Base-by-base conservation (phyloP, 768 basidiomycete species). In the Rossbeevera mucosa region DNA sequence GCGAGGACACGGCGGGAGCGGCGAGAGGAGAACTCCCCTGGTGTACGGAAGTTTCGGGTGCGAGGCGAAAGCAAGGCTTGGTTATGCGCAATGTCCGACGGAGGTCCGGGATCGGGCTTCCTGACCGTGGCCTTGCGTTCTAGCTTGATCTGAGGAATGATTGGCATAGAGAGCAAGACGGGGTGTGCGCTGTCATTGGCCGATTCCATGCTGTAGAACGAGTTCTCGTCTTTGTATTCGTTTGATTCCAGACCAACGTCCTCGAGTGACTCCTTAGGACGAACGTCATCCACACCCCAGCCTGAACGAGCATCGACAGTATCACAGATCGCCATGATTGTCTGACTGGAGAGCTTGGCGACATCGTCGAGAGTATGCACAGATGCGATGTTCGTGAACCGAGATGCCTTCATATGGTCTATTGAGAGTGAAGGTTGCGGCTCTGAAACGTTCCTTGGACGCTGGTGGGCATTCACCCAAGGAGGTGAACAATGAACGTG, bases 91-190 rank as follows among this genome's bases (percentile, higher is more conserved):
- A 41, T 21, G 7, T 49, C 44, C 9, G 25, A 44, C 2, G 16
- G 28, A 22, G 29, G 49, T 14, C 1, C 30, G 11, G 41, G 38
- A 9, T 58, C 58, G 0, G 44, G 38, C 16, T 57, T 46, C 52
- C 52, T 63, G 14, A 65, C 42, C 7, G 63, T 64, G 24, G 63
- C 63, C 24, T 60, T 65, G 43, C 63, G 63, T 22, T 66, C 56
- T 3, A 66, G 61, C 24, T 54, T 63, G 47, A 66, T 66, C 46
- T 47, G 54, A 25, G 64, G 64, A n/a, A 66, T 69, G 1, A 58
- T 51, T 5, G 65, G 64, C 50, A 64, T 68, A 4, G 66, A 64
- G 44, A 66, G 57, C 44, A 66, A 52, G 30, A 56, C 20, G 2
- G 50, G 48, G 42, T 66, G 62, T 2, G 48, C 51, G 5, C 64